phyloP scores from a whole-genome alignment of 495 filamentous ascomycete genomes.

The Tuber borchii region DNA sequence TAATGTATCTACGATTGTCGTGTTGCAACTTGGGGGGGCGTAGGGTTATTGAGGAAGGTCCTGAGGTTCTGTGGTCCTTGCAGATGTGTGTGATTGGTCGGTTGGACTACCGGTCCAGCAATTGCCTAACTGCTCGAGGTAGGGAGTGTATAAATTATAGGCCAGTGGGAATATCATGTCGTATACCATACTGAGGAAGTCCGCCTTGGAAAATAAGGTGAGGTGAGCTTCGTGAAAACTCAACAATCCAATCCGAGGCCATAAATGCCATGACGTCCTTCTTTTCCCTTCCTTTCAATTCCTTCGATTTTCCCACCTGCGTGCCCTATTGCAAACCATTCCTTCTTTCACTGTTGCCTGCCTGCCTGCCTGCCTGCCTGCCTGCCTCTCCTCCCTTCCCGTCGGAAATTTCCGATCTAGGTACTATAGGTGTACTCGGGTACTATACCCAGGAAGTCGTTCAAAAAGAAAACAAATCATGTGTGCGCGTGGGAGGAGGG shows the following conservation, averaged over 20 bases:
- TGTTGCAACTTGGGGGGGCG: neutral
- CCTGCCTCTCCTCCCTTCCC: neutral
- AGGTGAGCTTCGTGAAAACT: neutral
- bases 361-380: neutral
- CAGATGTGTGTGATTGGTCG: neutral
- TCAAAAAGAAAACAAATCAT: neutral
- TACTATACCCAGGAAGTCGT: neutral
- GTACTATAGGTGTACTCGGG: neutral
- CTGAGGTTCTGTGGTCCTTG: neutral
- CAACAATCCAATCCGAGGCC: neutral
- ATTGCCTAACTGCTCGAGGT: neutral
- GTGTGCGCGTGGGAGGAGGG: neutral
- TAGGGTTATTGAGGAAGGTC: neutral
- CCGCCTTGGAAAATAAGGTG: neutral
- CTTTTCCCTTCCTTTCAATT: neutral
- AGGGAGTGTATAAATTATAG: neutral
- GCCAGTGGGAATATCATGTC: neutral
- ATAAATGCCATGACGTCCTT: neutral
- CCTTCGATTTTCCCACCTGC: neutral
- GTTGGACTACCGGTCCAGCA: neutral
- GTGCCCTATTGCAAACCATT: neutral
- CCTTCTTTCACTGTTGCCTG: neutral
- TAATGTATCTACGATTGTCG: slow-evolving; percentile 2
- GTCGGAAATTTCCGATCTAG: neutral
- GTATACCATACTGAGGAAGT: neutral